Evolutionary conservation across 352 stramenopile species (phyloP).

Genomic region (Phytopythium helicoides): DNA sequence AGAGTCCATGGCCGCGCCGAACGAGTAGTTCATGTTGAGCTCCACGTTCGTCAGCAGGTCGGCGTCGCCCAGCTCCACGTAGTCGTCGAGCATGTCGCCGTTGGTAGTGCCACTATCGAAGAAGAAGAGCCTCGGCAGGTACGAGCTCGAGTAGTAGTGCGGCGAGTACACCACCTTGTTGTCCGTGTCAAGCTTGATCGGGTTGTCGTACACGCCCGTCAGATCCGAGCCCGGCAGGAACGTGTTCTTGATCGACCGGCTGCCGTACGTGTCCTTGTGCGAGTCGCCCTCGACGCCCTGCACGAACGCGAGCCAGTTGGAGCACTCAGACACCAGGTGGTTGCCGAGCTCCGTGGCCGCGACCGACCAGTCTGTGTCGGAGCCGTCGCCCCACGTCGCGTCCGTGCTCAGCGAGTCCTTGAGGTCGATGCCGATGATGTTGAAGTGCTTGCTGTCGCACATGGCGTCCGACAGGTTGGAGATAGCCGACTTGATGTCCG

Average conservation of each 20-base stretch:
- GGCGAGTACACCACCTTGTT: slow-evolving; percentile 84
- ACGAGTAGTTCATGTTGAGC: slow-evolving; percentile 83
- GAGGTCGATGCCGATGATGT: slow-evolving; percentile 84
- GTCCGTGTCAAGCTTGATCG: slow-evolving; percentile 54
- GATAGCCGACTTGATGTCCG: slow-evolving; percentile 80
- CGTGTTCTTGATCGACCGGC: slow-evolving; percentile 57
- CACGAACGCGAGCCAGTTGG: slow-evolving; percentile 78
- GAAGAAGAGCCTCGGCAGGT: slow-evolving; percentile 59
- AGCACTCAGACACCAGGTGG: slow-evolving; percentile 60
- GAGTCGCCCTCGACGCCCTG: slow-evolving; percentile 66
- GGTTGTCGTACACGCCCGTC: slow-evolving; percentile 29
- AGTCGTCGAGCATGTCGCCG: slow-evolving; percentile 62
- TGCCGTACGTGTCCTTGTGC: slow-evolving; percentile 65
- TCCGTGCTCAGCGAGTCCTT: slow-evolving; percentile 65
- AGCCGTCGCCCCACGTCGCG: slow-evolving; percentile 74
- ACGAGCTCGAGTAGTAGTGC: slow-evolving; percentile 75
- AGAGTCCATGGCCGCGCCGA: slow-evolving; percentile 53
- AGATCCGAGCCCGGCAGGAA: slow-evolving; percentile 73
- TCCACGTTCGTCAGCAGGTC: slow-evolving; percentile 64
- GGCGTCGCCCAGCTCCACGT: slow-evolving; percentile 51
- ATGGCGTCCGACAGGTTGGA: slow-evolving; percentile 61
- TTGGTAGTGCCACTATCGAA: slow-evolving; percentile 46
- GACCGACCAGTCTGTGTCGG: slow-evolving; percentile 71
- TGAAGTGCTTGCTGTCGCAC: slow-evolving; percentile 81
- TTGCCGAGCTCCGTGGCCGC: slow-evolving; percentile 69